phyloP scores from a whole-genome alignment of 2,329 filamentous ascomycete genomes.

The Cordyceps farinosa region DNA sequence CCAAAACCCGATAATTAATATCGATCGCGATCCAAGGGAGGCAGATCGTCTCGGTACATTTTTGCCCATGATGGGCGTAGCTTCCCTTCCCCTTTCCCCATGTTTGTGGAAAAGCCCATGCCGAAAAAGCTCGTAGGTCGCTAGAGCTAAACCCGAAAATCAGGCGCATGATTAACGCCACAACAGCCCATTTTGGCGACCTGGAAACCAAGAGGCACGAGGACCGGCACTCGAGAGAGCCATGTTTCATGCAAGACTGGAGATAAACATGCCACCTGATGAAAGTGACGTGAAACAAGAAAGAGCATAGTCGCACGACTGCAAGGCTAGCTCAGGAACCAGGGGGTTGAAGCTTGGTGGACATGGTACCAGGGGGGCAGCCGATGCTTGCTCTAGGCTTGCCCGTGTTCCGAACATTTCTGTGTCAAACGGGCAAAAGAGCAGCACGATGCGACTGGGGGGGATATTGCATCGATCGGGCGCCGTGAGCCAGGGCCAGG shows the following conservation, averaged over 20 bases:
- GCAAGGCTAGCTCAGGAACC: not conserved
- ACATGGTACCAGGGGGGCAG: not conserved
- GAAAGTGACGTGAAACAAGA: not conserved
- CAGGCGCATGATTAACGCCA: not conserved
- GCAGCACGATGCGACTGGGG: not conserved
- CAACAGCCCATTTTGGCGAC: not conserved
- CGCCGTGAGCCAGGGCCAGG: not conserved
- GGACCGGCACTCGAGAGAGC: not conserved
- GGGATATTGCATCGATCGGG: slow-evolving; percentile 4
- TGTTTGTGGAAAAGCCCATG: not conserved
- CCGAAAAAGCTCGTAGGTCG: not conserved
- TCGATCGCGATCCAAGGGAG: not conserved
- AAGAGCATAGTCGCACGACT: not conserved
- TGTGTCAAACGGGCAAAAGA: not conserved
- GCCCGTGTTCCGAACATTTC: not conserved
- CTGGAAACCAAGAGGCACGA: not conserved
- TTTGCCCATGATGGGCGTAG: not conserved
- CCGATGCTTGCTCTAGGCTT: not conserved
- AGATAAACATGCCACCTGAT: not conserved
- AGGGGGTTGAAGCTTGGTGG: not conserved
- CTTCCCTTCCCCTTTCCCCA: not conserved
- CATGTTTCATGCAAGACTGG: not conserved
- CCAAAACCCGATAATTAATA: not conserved
- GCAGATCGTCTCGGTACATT: not conserved
- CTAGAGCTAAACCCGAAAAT: not conserved